Base-by-base conservation (phyloP, 345 rosid species). In the Carallia brachiata region DNA sequence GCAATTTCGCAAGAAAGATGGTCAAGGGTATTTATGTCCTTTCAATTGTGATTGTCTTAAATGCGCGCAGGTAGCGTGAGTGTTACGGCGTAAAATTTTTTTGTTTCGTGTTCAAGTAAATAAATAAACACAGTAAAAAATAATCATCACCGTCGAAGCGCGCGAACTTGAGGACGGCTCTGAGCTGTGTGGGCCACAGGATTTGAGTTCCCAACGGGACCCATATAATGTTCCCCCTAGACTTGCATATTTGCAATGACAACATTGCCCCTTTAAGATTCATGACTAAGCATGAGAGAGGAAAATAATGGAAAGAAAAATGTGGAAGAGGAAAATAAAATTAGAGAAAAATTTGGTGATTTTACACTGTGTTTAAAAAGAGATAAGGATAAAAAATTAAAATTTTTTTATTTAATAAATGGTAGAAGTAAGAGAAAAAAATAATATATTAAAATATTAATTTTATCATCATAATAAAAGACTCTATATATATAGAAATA, bases 141-240 rank as follows among this genome's bases (percentile, higher is more conserved):
- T 52, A 69, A 66, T 55, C 75, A 52, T 71, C 84, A 69, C 84
- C 77, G 84, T 78, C 76, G 34, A 31, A 76, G 72, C 70, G 83
- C 76, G 78, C 79, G 77, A 83, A 78, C 68, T 62, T 34, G 62
- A 15, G 68, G 72, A 71, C 52, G 67, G 69, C 66, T 67, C 58
- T 61, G 73, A 60, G 40, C 59, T 28, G 36, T 28, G 36, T 80
- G 76, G 65, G 72, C 81, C 83, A 57, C 50, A 37, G 57, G 84
- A 66, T 70, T 66, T 77, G 65, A 84, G 72, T 77, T 65, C 57
- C 5, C 12, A 6, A 28, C 34, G 73, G 75, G 78, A 31, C 78
- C 77, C 84, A 55, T n/a, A 0, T 4, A 6, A 52, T 62, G 59
- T 47, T 63, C 52, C 66, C 13, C 9, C 34, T 4, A 23, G 50